phyloP scores from a whole-genome alignment of 1,284 basidiomycete species.

The Tausonia pullulans region DNA sequence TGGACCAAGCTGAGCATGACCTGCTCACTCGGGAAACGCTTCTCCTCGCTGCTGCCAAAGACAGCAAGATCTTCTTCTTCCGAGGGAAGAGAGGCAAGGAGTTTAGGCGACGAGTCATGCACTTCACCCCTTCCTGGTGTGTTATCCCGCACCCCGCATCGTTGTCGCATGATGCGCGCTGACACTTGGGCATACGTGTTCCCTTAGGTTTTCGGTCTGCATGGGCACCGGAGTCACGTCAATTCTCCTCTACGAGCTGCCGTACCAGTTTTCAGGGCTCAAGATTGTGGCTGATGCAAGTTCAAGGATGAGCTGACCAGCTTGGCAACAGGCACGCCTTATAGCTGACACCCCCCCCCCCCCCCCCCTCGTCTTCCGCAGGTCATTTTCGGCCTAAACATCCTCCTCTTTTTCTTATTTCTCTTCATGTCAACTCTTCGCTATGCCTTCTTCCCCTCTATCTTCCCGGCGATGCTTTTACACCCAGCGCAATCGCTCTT shows the following conservation, averaged over 20 bases:
- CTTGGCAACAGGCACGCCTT: neutral
- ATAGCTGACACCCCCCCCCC: no score
- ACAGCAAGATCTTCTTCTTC: no score
- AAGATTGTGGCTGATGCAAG: slow-evolving; percentile 26
- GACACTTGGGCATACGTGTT: neutral
- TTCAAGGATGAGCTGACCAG: neutral
- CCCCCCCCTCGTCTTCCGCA: neutral
- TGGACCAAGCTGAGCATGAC: neutral
- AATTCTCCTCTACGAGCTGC: slow-evolving; percentile 37
- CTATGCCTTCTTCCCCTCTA: slow-evolving; percentile 46
- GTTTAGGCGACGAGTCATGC: neutral
- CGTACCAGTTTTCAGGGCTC: slow-evolving; percentile 36
- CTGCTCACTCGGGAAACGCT: neutral
- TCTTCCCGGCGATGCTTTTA: slow-evolving; percentile 46
- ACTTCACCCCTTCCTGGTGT: neutral
- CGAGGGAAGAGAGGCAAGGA: neutral
- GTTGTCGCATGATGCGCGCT: neutral
- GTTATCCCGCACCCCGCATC: neutral
- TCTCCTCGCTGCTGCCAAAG: neutral
- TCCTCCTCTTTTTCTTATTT: slow-evolving; percentile 52
- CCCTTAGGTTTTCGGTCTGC: neutral
- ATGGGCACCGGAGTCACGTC: slow-evolving; percentile 41
- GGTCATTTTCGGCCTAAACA: slow-evolving; percentile 55
- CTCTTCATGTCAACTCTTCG: slow-evolving; percentile 40
- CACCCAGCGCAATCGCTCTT: slow-evolving; percentile 58